phyloP scores from a whole-genome alignment of 805 yeast genomes.

The Zygosaccharomyces siamensis region DNA sequence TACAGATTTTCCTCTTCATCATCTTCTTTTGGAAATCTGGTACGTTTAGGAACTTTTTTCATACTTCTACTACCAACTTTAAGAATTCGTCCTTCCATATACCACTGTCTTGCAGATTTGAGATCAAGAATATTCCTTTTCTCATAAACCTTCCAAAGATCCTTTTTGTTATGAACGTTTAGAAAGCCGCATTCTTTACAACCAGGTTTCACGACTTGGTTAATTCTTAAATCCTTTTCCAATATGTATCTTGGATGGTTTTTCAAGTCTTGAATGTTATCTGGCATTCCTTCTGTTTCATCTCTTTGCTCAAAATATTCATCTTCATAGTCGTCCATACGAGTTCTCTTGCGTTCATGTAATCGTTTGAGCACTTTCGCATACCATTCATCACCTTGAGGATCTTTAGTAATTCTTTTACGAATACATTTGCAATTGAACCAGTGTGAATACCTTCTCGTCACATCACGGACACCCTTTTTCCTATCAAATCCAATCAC shows the following conservation, averaged over 20 bases:
- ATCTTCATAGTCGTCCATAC: conserved; percentile 36
- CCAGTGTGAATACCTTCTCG: conserved; percentile 69
- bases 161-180: conserved; percentile 39
- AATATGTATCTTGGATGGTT: conserved; percentile 83
- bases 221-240: conserved; percentile 65
- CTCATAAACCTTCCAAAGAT: conserved; percentile 58
- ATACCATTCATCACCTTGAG: conserved; percentile 60
- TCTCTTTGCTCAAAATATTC: conserved; percentile 43
- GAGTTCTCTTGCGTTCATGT: conserved; percentile 26
- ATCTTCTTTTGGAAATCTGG: conserved; percentile 39
- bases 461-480: conserved; percentile 72
- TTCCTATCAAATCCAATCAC: conserved; percentile 69
- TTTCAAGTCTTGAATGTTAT: conserved; percentile 72
- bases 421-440: conserved; percentile 73
- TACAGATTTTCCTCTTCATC: conserved; percentile 65
- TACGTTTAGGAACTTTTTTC: conserved; percentile 34
- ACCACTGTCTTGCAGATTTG: conserved; percentile 82
- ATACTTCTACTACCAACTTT: conserved; percentile 66
- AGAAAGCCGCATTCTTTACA: conserved; percentile 65
- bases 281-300: conserved; percentile 80
- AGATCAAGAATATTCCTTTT: conserved; percentile 59
- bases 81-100: conserved; percentile 67
- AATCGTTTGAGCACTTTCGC: conserved; percentile 35
- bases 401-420: conserved; percentile 61
- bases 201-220: conserved; percentile 68